Percentiles rank a stretch among this genome's conserved stretches.
These are phyloP conservation scores for Salix suchowensis DNA, from an alignment of 345 rosid species.

Conservation along the genomic window DNA sequence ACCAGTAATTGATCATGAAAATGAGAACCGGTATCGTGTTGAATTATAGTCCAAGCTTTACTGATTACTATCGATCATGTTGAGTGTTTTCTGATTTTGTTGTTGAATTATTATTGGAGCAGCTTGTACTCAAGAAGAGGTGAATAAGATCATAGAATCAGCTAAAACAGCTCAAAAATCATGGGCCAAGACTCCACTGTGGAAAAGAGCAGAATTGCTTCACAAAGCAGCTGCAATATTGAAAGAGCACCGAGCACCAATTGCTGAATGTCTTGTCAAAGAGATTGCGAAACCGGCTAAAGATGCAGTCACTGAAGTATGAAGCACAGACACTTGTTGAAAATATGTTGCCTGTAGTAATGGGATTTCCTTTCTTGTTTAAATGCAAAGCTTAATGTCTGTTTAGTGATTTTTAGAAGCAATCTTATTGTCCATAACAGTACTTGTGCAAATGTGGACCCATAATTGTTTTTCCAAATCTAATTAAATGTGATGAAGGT, in stretches of 20 bases:
- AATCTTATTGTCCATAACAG: background rate
- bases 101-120: background rate
- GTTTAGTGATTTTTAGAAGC: background rate
- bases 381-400: background rate
- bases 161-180: conserved; percentile 77
- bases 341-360: background rate
- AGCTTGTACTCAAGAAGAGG: conserved; percentile 97
- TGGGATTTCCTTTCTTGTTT: background rate
- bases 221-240: conserved; percentile 88
- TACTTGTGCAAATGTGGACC: background rate
- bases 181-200: conserved; percentile 94
- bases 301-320: conserved; percentile 82
- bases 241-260: conserved; percentile 72
- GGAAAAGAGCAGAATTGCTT: conserved; percentile 96
- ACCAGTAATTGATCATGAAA: no score
- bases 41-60: no score
- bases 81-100: no score
- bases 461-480: no score
- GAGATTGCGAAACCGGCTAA: conserved; percentile 99
- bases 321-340: background rate
- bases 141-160: conserved; percentile 72
- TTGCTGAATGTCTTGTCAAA: conserved; percentile 85
- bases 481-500: no score
- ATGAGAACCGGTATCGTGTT: no score
- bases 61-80: no score